Evolutionary conservation across 345 rosid genomes (phyloP), one percentile per base, ranked within the genome.

Genomic region (Salix arbutifolia): DNA sequence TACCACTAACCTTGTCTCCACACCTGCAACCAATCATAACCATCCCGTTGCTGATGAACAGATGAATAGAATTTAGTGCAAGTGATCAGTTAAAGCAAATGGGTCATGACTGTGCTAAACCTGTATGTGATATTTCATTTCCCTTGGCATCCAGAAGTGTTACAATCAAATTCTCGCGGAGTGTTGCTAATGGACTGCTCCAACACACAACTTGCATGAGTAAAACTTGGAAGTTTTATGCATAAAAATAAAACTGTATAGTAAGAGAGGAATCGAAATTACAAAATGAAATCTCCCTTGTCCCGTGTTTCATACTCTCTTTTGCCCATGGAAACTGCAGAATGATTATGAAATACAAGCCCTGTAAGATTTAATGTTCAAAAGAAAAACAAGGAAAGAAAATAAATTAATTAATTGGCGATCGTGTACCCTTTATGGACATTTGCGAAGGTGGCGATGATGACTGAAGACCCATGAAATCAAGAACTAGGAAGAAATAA

Each of bases 321-420:
- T 74, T 85, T 93, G 70, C 97, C 99, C 92, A 91, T 82, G 76
- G 93, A 86, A 78, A 93, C 99, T 95, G 92, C 84, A 80, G 80
- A 64, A 26, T 14, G 23, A 66, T 62, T 44, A 23, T 12, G 23
- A 61, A 65, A 72, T 48, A 85, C 31, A 65, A 38, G 76, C 78
- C 28, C 65, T n/a, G 50, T 46, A 14, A 46, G 50, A 48, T 53
- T 69, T 65, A 18, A 2, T 65, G 37, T 69, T 40, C 14, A 46
- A 73, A 33, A 28, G 23, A 25, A 19, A 53, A 5, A 76, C 52
- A 52, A n/a, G 69, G 65, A 17, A 46, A 33, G n/a, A 67, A 40
- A 5, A 62, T 53, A 67, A 28, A n/a, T 65, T 52, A 19, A 21
- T 56, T 73, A 62, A 46, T 48, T 25, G 50, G 67, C n/a, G 42